Evolutionary conservation across 139 green algal species (phyloP), one percentile per base, ranked within the genome.

Genomic region (Coccomyxa sp.): DNA sequence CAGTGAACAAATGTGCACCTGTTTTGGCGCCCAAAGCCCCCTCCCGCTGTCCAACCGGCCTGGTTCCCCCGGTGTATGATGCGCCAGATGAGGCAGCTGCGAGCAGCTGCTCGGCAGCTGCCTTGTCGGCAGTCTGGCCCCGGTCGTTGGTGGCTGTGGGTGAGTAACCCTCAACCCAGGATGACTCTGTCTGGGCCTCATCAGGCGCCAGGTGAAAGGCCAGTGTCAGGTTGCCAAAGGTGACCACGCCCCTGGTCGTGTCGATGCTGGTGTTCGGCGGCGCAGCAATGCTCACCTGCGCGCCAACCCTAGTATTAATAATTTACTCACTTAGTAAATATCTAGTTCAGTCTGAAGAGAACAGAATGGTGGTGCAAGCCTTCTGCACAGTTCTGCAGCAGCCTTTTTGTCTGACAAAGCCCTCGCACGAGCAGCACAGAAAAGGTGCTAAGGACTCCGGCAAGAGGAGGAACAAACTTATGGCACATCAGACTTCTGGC

Each of bases 1-100:
- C n/a, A 14, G 79, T 82, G 79, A 82, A 82, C 79, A 82, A 58
- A 28, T 82, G 79, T 28, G 28, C 13, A n/a, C 79, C 79, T 59
- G 11, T 58, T 14, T 77, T 71, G 63, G 18, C 63, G 21, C 18
- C 63, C 21, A 28, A 9, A 1, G 7, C 9, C 18, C 21, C 18
- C 38, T 51, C 38, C 3, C 38, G 3, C 38, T 7, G 38, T 71
- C 63, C 10, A 1, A 9, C 63, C 18, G 7, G 63, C 63, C 18
- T 28, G 63, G 63, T 71, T 11, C 21, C 63, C 63, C 18, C 1
- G 21, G 18, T 71, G 63, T 71, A 9, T 71, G 63, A 71, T 28
- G 63, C 18, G 21, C 63, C 18, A 68, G 60, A 68, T 25, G 60
- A 68, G 60, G 68, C 68, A 77, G 23, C 71, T 51, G 25, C 23